These are phyloP conservation scores for Microcyclospora pomicola DNA, from an alignment of 2,329 filamentous ascomycete genomes.

Conservation along the genomic window DNA sequence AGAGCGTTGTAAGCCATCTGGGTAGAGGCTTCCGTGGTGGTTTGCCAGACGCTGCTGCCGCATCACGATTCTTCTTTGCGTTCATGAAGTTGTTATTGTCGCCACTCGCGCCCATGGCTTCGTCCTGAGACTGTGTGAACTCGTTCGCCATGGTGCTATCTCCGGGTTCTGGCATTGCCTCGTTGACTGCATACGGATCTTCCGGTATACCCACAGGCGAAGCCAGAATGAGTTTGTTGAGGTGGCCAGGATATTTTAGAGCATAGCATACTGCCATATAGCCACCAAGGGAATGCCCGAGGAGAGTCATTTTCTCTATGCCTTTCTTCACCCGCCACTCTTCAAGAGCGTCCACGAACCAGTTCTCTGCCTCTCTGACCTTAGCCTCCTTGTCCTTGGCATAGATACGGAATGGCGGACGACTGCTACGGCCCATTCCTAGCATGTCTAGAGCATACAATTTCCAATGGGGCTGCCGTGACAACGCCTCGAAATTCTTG, in stretches of 20 bases:
- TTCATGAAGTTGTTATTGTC: conserved; percentile 45
- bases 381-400: conserved; percentile 69
- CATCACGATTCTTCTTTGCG: conserved; percentile 26
- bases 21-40: conserved; percentile 52
- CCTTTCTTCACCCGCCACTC: conserved; percentile 85
- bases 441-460: conserved; percentile 89
- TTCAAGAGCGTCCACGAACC: conserved; percentile 92
- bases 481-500: conserved; percentile 87
- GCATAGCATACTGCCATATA: conserved; percentile 94
- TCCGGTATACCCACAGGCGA: conserved; percentile 91
- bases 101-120: conserved; percentile 26
- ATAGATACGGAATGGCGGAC: conserved; percentile 71
- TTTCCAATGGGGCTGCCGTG: conserved; percentile 66
- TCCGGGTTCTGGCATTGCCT: conserved; percentile 63
- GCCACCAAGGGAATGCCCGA: conserved; percentile 86
- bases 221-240: conserved; percentile 93
- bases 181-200: conserved; percentile 75
- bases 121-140: conserved; percentile 59
- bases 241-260: conserved; percentile 81
- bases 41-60: conserved; percentile 23
- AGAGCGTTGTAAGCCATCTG: conserved; percentile 81
- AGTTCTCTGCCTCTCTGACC: conserved; percentile 79
- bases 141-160: conserved; percentile 64
- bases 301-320: conserved; percentile 82
- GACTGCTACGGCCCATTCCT: conserved; percentile 80